Evolutionary conservation across 2,329 filamentous ascomycete genomes (phyloP), one percentile per base, ranked within the genome.

Genomic region (Scopulariopsis brevicaulis): DNA sequence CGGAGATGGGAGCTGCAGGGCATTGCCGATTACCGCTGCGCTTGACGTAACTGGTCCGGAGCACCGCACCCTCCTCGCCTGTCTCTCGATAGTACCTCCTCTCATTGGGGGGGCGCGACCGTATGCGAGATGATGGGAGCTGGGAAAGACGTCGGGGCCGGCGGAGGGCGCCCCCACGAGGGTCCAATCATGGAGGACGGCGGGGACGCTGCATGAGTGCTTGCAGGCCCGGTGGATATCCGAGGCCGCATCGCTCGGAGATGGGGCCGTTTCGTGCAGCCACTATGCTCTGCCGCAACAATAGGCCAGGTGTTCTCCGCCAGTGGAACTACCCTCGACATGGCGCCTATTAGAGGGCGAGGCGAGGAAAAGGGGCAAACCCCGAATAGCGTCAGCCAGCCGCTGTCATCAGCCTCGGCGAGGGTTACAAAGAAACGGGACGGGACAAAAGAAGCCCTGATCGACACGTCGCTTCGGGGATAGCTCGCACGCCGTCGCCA

Each of bases 41-140:
- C 22, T n/a, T 20, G 37, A 28, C 54, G 24, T 37, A 56, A 56
- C 32, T 43, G 32, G 53, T 25, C 24, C 54, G 54, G 54, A 50
- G 25, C 25, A 56, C 28, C 46, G 24, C 35, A 46, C 40, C 12
- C n/a, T n/a, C 40, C 40, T 46, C 40, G 28, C 8, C 40, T 40
- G 15, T 40, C 25, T 37, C 22, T 43, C 54, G 35, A 32, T 20
- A 32, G 54, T 15, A 32, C 12, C n/a, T 14, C 37, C 5, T 56
- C 24, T 32, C 35, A 56, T 56, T 56, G 54, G 54, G 52, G 37
- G 25, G 22, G 15, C 15, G 24, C 28, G 14, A 24, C 43, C 35
- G 55, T 50, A 56, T 35, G 55, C 24, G 43, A 56, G 25, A 56
- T 56, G 43, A 50, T 56, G 55, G 34, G 25, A 56, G 46, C 46